phyloP scores from a whole-genome alignment of 345 rosid genomes.

The Psidium friedrichsthalianum region DNA sequence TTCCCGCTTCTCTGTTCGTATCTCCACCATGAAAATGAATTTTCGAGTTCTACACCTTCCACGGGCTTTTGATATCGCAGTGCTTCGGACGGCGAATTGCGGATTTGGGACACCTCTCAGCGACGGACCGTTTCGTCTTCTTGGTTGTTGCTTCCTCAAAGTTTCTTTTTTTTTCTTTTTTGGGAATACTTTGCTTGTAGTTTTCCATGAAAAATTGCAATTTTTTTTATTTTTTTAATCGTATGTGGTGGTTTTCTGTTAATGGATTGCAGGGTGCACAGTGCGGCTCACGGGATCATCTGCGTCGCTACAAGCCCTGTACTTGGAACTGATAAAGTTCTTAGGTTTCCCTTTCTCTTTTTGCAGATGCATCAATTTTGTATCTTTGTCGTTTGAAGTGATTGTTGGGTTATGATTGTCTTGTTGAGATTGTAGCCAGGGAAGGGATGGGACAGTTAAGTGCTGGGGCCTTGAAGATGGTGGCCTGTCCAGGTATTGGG shows the following conservation, averaged over 20 bases:
- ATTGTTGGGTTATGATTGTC: neutral
- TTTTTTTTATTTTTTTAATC: neutral
- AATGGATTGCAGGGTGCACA: conserved; percentile 50
- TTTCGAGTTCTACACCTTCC: too few species aligned
- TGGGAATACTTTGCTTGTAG: neutral
- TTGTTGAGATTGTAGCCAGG: conserved; percentile 47
- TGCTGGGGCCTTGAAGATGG: conserved; percentile 82
- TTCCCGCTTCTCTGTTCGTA: neutral
- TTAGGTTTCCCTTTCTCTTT: conserved; percentile 35
- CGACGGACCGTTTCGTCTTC: conserved; percentile 65
- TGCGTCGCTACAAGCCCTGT: conserved; percentile 50
- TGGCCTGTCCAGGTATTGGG: conserved; percentile 59
- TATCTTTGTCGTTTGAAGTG: neutral
- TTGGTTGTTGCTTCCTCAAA: conserved; percentile 23
- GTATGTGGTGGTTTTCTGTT: neutral
- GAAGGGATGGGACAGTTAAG: conserved; percentile 92
- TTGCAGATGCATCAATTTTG: neutral
- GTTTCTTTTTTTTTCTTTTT: neutral
- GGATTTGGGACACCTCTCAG: conserved; percentile 74
- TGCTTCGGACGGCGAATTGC: conserved; percentile 81
- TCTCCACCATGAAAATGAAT: neutral
- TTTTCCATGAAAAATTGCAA: neutral
- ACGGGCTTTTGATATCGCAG: conserved; percentile 13
- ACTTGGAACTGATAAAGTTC: conserved; percentile 53
- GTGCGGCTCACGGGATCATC: conserved; percentile 79